Evolutionary conservation across 371 early-diverging fungal species (phyloP).

Genomic region (Actinomortierella wolfii): DNA sequence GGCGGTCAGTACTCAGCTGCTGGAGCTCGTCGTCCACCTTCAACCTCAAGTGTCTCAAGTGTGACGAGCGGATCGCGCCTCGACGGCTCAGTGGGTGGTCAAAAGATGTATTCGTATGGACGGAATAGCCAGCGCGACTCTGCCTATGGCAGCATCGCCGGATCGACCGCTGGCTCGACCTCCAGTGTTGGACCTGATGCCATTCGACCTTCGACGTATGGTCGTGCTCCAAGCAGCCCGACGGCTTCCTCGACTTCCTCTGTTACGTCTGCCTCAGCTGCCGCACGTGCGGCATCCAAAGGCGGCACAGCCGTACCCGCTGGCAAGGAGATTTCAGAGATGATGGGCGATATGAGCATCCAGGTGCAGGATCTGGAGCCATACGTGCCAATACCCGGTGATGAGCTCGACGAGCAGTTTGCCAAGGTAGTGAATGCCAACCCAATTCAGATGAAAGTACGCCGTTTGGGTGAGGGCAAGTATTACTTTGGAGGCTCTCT

Average conservation of each 20-base stretch:
- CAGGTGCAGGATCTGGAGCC: constrained; percentile 30
- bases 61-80: no score
- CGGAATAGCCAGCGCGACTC: background rate
- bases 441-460: constrained; percentile 55
- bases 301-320: constrained; percentile 1
- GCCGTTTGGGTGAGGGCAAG: constrained; percentile 49
- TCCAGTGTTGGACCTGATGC: constrained; percentile 20
- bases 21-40: no score
- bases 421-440: constrained; percentile 59
- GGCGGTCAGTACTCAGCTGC: no score
- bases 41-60: no score
- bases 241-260: no score
- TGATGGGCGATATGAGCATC: constrained; percentile 31
- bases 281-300: constrained; percentile 1
- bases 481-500: constrained; percentile 65
- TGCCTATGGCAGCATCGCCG: constrained; percentile 10
- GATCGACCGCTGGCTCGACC: constrained; percentile 3
- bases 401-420: constrained; percentile 63
- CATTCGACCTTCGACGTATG: no score
- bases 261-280: no score
- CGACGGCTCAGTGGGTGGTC: no score
- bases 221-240: no score
- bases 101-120: no score
- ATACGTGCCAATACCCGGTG: constrained; percentile 53
- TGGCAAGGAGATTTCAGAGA: constrained; percentile 14